Base-by-base conservation (phyloP, 768 basidiomycete genomes). In the Serendipita sp. region DNA sequence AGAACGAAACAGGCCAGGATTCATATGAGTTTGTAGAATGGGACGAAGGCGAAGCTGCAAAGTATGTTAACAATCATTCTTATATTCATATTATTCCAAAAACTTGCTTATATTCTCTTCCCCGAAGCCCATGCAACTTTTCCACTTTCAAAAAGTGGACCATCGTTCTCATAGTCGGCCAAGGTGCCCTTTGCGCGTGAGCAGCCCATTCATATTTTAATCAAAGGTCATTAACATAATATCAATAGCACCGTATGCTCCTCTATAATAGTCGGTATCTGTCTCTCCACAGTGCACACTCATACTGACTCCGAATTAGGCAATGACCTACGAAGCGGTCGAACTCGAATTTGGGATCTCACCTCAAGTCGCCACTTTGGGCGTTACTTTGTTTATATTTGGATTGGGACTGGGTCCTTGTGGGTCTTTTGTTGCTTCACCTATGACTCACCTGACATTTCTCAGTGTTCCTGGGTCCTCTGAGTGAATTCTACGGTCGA, bases 281-380 rank as follows among this genome's bases (percentile, higher is more conserved):
- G 48, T 7, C 18, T 41, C 54, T 45, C 45, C 46, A 13, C n/a
- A 1, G 32, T 4, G n/a, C 54, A 13, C 15, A 35, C 32, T 15
- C 8, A 51, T 37, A 2, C 18, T 24, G 2, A 11, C 28, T n/a
- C 58, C 15, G 13, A 15, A 38, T 24, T 81, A 85, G 8, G 75
- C 81, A 0, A 83, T 83, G 63, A 82, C 89, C 0, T 87, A 90
- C 72, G 69, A 71, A 0, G 84, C 81, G 0, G 76, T 87, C 46
- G 76, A 83, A 44, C 65, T 70, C 7, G 74, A 78, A 3, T 78
- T 89, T 47, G 75, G 80, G 47, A 81, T 85, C 2, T 79, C 81
- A 0, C 73, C 73, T 13, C 79, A 82, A 67, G 81, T 84, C 24
- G 75, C 80, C 0, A 78, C 79, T 24, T 75, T 83, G 18, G 74